These are phyloP conservation scores for Populus hybrid DNA, from an alignment of 441 rosid genomes.

Conservation along the genomic window DNA sequence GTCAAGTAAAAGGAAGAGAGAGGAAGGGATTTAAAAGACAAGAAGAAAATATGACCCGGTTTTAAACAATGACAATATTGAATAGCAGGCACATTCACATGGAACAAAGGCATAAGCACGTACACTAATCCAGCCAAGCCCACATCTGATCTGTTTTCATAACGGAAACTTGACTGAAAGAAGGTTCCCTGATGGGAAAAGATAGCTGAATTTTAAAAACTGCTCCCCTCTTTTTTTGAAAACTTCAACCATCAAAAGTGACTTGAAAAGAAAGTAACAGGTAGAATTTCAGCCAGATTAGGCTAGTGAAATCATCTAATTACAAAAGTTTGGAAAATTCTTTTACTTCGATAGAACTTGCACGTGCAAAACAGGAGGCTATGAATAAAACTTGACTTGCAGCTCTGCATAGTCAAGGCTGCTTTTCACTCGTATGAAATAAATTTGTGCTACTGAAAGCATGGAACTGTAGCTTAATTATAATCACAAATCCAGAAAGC, in stretches of 20 bases:
- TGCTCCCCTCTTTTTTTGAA: neutral
- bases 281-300: neutral
- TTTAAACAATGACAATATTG: neutral
- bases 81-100: neutral
- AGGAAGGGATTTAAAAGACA: conserved; percentile 9
- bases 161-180: neutral
- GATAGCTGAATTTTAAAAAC: neutral
- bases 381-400: neutral
- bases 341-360: neutral
- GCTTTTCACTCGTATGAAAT: neutral
- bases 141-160: neutral
- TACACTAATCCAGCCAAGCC: neutral
- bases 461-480: neutral
- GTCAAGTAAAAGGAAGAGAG: conserved; percentile 5
- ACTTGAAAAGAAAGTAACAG: neutral
- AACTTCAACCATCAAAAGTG: neutral
- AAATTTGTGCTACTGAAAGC: neutral
- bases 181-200: neutral
- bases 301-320: neutral
- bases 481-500: neutral
- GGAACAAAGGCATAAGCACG: neutral
- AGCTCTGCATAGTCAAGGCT: neutral
- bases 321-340: neutral
- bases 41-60: neutral
- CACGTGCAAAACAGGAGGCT: neutral